Base-by-base conservation (phyloP, 148 eudicot species). In the Fallopia convolvulus region DNA sequence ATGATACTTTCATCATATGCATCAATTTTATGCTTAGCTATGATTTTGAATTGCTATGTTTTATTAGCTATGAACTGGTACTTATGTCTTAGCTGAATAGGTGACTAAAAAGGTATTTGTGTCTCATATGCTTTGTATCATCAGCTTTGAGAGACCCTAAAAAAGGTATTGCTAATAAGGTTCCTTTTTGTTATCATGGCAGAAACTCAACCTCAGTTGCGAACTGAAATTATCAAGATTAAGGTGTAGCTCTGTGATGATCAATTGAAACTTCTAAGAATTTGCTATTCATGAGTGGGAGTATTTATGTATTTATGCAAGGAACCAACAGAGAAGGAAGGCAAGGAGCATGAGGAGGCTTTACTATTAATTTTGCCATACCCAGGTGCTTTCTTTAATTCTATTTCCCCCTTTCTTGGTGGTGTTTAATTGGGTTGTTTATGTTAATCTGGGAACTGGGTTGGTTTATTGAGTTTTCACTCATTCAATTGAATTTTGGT, bases 221-320 rank as follows among this genome's bases (percentile, higher is more conserved):
- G 97, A 23, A 50, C 80, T 36, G 90, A 89, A 14, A 78, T 94
- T 44, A 89, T 92, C 82, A n/a, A n/a, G n/a, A n/a, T n/a, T n/a
- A n/a, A n/a, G n/a, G n/a, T n/a, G n/a, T n/a, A n/a, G n/a, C n/a
- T n/a, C n/a, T n/a, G n/a, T n/a, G n/a, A n/a, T n/a, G n/a, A n/a
- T n/a, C n/a, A n/a, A n/a, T n/a, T n/a, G n/a, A n/a, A n/a, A n/a
- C n/a, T n/a, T n/a, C n/a, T n/a, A n/a, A n/a, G n/a, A n/a, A n/a
- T n/a, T n/a, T n/a, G n/a, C n/a, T n/a, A n/a, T n/a, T n/a, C n/a
- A n/a, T n/a, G n/a, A n/a, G n/a, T n/a, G n/a, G n/a, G n/a, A n/a
- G 4, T 36, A 36, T 33, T 33, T 33, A 33, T 33, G 36, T 33
- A 33, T 36, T 36, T 36, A 36, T 36, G 4, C 39, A 36, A 33